These are phyloP conservation scores for Trametes cingulata DNA, from an alignment of 768 basidiomycete species.

Conservation along the genomic window DNA sequence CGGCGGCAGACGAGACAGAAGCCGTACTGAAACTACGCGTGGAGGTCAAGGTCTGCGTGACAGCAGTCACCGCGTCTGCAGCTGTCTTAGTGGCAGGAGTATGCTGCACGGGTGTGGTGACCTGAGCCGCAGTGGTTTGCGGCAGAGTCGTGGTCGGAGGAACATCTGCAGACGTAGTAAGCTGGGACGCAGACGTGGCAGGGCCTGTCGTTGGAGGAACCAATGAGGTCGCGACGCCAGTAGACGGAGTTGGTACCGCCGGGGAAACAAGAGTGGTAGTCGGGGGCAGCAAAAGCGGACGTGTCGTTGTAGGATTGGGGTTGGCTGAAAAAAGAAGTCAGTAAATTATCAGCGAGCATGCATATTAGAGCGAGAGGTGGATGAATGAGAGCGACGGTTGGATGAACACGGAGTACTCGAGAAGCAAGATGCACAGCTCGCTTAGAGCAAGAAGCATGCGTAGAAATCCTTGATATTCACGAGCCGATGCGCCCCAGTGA, in stretches of 20 bases:
- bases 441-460: too few species aligned
- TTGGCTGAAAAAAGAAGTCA: not conserved
- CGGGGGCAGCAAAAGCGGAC: not conserved
- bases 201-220: not conserved
- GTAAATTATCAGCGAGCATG: not conserved
- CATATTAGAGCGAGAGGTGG: not conserved
- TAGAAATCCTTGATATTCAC: too few species aligned
- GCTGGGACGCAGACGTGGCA: not conserved
- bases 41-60: slow-evolving; percentile 7
- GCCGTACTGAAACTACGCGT: not conserved
- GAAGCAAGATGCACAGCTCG: too few species aligned
- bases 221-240: not conserved
- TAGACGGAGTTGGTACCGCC: not conserved
- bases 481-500: too few species aligned
- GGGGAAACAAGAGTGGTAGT: not conserved
- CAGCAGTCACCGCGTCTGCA: slow-evolving; percentile 1
- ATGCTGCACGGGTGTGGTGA: not conserved
- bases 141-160: not conserved
- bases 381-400: too few species aligned
- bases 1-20: slow-evolving; percentile 1
- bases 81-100: not conserved
- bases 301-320: not conserved
- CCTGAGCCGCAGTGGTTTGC: not conserved
- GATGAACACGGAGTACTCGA: too few species aligned
- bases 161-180: not conserved